A percentile compares a stretch with the other conserved stretches of the same genome.
Evolutionary conservation across 306 rosid species (phyloP).

Genomic region (Cicer judaicum): DNA sequence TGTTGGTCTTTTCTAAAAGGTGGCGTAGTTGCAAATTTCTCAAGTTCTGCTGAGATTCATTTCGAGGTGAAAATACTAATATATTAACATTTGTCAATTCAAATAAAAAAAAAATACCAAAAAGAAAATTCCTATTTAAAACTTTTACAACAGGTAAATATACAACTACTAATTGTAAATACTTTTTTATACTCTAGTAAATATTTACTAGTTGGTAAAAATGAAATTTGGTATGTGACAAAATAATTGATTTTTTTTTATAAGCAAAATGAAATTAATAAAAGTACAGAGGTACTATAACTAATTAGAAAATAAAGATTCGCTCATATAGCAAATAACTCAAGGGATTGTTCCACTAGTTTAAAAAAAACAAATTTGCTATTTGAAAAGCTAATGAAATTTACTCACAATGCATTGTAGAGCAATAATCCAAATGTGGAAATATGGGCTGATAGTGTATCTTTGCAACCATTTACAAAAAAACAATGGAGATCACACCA

Average conservation of each 20-base stretch:
- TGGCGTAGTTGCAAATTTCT: conserved; percentile 67
- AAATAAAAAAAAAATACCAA: too few relatives aligned
- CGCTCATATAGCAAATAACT: too few relatives aligned
- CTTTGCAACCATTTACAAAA: conserved; percentile 73
- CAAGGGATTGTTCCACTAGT: too few relatives aligned
- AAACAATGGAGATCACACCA: conserved; percentile 76
- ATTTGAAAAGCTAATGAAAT: not conserved
- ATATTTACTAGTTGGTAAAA: not conserved
- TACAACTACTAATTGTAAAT: too few relatives aligned
- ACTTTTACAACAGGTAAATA: too few relatives aligned
- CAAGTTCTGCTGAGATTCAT: conserved; percentile 59
- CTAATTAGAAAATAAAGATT: too few relatives aligned
- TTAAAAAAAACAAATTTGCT: too few relatives aligned
- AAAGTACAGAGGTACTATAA: too few relatives aligned
- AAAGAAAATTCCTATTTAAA: not conserved
- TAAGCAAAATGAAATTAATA: not conserved
- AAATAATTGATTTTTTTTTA: not conserved
- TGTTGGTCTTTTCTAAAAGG: conserved; percentile 82
- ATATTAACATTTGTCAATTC: not conserved
- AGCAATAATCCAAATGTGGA: conserved; percentile 56
- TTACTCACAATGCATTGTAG: conserved; percentile 44
- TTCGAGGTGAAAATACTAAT: conserved; percentile 56
- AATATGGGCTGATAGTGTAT: conserved; percentile 69
- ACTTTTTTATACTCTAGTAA: too few relatives aligned
- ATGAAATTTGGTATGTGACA: not conserved